Base-by-base conservation (phyloP, 23 red algal species). In the Gracilaria caudata region DNA sequence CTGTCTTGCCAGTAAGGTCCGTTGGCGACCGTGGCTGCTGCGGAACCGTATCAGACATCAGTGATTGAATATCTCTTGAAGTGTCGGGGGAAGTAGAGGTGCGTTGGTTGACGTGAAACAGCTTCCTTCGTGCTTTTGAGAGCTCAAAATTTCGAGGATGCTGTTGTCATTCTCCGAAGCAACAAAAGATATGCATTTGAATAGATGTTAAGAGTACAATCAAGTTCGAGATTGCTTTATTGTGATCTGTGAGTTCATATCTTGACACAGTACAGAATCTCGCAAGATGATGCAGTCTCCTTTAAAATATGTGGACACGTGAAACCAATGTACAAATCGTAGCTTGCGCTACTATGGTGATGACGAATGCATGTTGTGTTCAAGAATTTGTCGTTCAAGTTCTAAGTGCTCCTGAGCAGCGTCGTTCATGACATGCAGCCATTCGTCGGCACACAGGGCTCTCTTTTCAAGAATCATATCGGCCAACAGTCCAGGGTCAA, bases 351-450 rank as follows among this genome's bases (percentile, higher is more conserved):
- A 7, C 29, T 29, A 75, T 14, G 47, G 47, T 75, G 70, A 39
- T 19, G 35, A 49, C 17, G 70, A 80, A n/a, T 75, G 64, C 7
- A 86, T 74, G 64, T 28, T 66, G 26, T 73, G 49, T 46, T 86
- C 82, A 23, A 86, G 68, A 58, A 86, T 60, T 73, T 64, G 24
- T 33, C 68, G 32, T 17, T 73, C 68, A 21, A 86, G 51, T 44
- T 86, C 82, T 29, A 56, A 47, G 26, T 86, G 82, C 17, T 86
- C 82, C 7, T 54, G 66, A 7, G 49, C 14, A 44, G 68, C 68
- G 46, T 76, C 64, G 26, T 86, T 63, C 82, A 86, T 73, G 13
- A 73, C 82, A 51, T 70, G 20, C n/a, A 86, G 25, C 82, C 82
- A 86, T 32, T 68, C 82, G 29, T 86, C 65, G 26, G 82, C 82